A percentile compares a stretch with the other conserved stretches of the same genome.
Evolutionary conservation across 768 basidiomycete species (phyloP).

Genomic region (Trametes maxima): DNA sequence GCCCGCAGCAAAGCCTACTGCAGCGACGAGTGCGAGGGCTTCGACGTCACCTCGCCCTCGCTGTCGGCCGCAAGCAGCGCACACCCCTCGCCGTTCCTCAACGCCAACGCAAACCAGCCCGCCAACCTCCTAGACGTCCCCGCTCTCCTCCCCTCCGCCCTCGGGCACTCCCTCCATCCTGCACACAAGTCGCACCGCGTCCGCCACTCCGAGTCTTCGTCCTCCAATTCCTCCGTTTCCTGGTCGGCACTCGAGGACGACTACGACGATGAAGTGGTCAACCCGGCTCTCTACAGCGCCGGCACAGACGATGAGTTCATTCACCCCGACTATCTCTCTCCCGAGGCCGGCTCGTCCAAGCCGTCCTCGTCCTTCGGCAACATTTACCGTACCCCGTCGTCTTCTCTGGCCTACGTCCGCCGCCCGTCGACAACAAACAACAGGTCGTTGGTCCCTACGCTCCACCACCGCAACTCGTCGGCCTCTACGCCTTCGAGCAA

Average conservation of each 20-base stretch:
- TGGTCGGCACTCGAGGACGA: constrained; percentile 70
- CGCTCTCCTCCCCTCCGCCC: constrained; percentile 58
- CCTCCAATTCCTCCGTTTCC: constrained; percentile 63
- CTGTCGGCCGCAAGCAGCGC: constrained; percentile 68
- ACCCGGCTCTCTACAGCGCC: constrained; percentile 30
- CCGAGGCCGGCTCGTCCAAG: constrained; percentile 46
- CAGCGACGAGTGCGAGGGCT: constrained; percentile 64
- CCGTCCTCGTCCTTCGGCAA: constrained; percentile 37
- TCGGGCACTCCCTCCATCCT: constrained; percentile 54
- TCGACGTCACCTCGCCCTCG: constrained; percentile 66
- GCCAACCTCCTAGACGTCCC: constrained; percentile 60
- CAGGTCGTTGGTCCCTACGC: constrained; percentile 57
- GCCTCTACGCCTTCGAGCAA: constrained; percentile 37
- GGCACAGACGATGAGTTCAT: constrained; percentile 37
- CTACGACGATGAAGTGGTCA: constrained; percentile 53
- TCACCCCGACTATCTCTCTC: constrained; percentile 40
- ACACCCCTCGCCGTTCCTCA: constrained; percentile 66
- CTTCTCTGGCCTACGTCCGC: constrained; percentile 65
- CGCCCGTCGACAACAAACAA: constrained; percentile 74
- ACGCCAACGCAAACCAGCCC: constrained; percentile 39
- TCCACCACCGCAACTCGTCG: constrained; percentile 58
- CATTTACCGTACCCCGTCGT: constrained; percentile 33
- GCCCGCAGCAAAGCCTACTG: constrained; percentile 64
- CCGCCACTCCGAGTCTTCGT: constrained; percentile 61
- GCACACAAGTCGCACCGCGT: constrained; percentile 45